Evolutionary conservation across 805 yeast genomes (phyloP), one percentile per base, ranked within the genome.

Genomic region (Kuraishia floccosa): DNA sequence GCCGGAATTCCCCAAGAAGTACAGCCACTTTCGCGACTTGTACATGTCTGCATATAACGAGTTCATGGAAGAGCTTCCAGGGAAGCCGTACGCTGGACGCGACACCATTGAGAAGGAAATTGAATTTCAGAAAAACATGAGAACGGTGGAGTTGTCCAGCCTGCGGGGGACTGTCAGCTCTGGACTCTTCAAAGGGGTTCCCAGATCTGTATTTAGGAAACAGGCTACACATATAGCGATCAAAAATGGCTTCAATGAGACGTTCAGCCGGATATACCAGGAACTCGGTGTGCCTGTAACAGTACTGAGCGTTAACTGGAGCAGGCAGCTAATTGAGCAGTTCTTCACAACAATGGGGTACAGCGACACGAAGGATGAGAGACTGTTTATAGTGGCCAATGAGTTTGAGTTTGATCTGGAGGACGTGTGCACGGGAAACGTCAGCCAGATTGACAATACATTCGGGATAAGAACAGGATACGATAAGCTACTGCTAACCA

Each of bases 271-370:
- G 16, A 15, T 32, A 10, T 12, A 12, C 6, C 28, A 13, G 9
- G 14, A 14, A 12, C 27, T 17, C 16, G 10, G 30, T 12, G 17
- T 32, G 6, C 31, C 31, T 5, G 24, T 32, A 4, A 31, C 32
- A 7, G 54, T 76, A 2, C 40, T 76, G 20, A 75, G 82, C 40
- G 71, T 75, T 28, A 75, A 75, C 46, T 76, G 84, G 84, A 67
- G 79, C 6, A 56, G 61, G 2, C 14, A 52, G 9, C 51, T 74
- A 13, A 74, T 76, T 28, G 43, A 48, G 18, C 52, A 53, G 28
- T 50, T 31, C 26, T 45, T 56, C 22, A 25, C 17, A 17, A 30
- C 30, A 13, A 30, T 44, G 13, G 58, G 56, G 2, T 40, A 41
- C 22, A 29, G 17, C 21, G 24, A 26, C 3, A 40, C 31, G 5